A percentile compares a stretch with the other conserved stretches of the same genome.
phyloP scores from a whole-genome alignment of 1,284 basidiomycete genomes.

The Ceratobasidium sp. region DNA sequence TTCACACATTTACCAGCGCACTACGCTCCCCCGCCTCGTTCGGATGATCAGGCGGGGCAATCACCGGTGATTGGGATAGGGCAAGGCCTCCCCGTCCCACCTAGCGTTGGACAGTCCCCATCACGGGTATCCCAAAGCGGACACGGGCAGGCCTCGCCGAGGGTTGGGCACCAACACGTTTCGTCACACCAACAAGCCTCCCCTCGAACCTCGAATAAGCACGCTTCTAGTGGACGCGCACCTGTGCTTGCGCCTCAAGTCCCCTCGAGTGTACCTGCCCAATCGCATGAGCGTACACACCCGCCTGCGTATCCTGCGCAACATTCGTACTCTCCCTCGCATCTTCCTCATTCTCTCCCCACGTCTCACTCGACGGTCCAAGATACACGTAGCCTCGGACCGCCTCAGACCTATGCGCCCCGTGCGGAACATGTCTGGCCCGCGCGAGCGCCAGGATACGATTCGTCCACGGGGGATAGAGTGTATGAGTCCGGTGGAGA shows the following conservation, averaged over 20 bases:
- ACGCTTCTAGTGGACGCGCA: not conserved
- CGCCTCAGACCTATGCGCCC: conserved; percentile 16
- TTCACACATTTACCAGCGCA: not conserved
- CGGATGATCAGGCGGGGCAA: not conserved
- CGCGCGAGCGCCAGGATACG: not conserved
- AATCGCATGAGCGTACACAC: too few relatives aligned
- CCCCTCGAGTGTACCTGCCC: not conserved
- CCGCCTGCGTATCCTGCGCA: not conserved
- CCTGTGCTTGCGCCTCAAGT: conserved; percentile 1
- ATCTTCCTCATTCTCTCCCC: not conserved
- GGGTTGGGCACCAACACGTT: not conserved
- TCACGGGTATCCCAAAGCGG: not conserved
- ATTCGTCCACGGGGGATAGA: not conserved
- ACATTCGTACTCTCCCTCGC: not conserved
- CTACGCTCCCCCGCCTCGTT: not conserved
- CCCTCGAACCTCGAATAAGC: conserved; percentile 5
- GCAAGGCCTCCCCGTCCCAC: not conserved
- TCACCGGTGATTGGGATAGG: too few relatives aligned
- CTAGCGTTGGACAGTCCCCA: not conserved
- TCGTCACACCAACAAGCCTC: not conserved
- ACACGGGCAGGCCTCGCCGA: conserved; percentile 1
- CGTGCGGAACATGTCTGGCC: conserved; percentile 15
- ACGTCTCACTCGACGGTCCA: not conserved
- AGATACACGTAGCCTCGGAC: not conserved
- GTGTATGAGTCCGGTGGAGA: conserved; percentile 20